Evolutionary conservation across 148 eudicot species (phyloP), one percentile per base, ranked within the genome.

Genomic region (Vaccinium myrtillus): DNA sequence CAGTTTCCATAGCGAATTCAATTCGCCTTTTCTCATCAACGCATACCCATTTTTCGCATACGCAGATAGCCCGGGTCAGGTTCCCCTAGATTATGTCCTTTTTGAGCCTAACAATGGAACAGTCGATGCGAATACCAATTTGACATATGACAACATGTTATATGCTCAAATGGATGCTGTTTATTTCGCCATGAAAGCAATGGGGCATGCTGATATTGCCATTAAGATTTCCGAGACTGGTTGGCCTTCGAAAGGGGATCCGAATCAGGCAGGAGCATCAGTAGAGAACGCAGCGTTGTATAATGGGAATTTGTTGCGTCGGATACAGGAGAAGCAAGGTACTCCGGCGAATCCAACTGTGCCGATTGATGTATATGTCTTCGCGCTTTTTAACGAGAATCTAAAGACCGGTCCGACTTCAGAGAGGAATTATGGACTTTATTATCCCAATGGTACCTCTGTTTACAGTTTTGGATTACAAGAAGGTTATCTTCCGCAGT

Each of bases 91-190:
- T 53, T 96, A 94, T 78, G 95, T 83, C 39, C 87, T 96, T 10
- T 93, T 96, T 83, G 87, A 88, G 90, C 92, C 95, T 9, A 96
- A 91, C 61, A 23, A 85, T 1, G 99, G 98, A 1, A 88, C 75
- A 75, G 83, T 43, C 0, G 99, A 96, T 75, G 93, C 94, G 0
- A 43, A 6, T 16, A 92, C 98, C 0, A 84, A 87, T 30, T 83
- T 96, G 85, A 93, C 88, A 2, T 94, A 96, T 78, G 97, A 94
- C 54, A 96, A 96, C 89, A 94, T 96, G 98, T 85, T 96, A 19
- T 92, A 93, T 54, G 98, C 98, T 56, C 99, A 94, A 83, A 88
- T 96, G 3, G 99, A 96, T 85, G 91, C 99, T n/a, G 92, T 96
- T 54, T 96, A 96, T 76, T 87, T 94, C 0, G 95, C 98, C 0